Percentiles rank a stretch among this genome's conserved stretches.
These are phyloP conservation scores for Tetracentron sinense DNA, from an alignment of 164 flowering plant genomes.

Conservation along the genomic window DNA sequence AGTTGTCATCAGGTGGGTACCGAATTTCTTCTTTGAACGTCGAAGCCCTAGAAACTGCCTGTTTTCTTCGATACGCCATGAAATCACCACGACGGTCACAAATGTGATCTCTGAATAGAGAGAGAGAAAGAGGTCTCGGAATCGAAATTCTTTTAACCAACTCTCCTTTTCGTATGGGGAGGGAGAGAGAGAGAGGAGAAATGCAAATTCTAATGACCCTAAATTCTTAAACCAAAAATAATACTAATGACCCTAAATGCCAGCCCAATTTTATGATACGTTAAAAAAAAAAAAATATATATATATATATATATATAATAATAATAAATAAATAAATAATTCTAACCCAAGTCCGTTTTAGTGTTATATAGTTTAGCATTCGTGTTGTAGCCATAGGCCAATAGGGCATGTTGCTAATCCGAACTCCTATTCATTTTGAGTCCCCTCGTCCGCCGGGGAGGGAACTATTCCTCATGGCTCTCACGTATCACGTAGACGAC, in stretches of 20 bases:
- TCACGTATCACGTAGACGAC: too few species aligned
- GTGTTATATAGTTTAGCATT: too few species aligned
- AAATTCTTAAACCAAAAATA: not conserved
- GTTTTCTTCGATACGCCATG: constrained; percentile 59
- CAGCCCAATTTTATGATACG: not conserved
- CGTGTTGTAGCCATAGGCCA: too few species aligned
- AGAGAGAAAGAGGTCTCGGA: not conserved
- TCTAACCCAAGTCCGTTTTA: too few species aligned
- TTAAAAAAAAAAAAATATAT: too few species aligned
- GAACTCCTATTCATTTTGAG: too few species aligned
- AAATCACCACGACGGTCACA: not conserved
- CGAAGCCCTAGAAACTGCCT: constrained; percentile 26
- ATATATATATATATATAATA: too few species aligned
- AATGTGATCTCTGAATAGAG: not conserved
- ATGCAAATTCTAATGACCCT: not conserved
- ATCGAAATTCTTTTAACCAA: not conserved
- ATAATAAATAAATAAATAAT: too few species aligned
- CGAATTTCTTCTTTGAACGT: constrained; percentile 37
- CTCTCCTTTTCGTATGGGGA: not conserved
- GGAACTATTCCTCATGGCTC: too few species aligned
- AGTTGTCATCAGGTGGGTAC: constrained; percentile 9
- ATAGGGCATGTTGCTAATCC: too few species aligned
- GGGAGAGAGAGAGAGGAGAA: not conserved
- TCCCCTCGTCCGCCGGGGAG: too few species aligned
- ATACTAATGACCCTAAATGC: not conserved